A percentile compares a stretch with the other conserved stretches of the same genome.
phyloP scores from a whole-genome alignment of 2,329 filamentous ascomycete genomes.

The Scolecobasidium constrictum region DNA sequence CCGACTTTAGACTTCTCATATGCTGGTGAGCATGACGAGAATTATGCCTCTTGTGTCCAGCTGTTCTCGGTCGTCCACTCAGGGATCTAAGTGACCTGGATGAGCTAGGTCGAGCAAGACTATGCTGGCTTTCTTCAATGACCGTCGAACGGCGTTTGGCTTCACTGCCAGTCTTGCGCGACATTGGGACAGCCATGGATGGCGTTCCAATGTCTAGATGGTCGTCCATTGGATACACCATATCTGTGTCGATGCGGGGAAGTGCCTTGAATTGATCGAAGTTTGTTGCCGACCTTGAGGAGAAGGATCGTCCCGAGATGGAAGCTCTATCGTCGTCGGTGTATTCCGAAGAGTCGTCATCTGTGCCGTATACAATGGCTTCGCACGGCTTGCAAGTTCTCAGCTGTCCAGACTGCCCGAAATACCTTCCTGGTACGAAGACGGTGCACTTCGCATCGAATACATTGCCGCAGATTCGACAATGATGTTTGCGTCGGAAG shows the following conservation, averaged over 20 bases:
- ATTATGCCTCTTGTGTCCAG: constrained; percentile 71
- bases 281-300: constrained; percentile 4
- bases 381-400: constrained; percentile 91
- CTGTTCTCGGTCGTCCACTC: constrained; percentile 60
- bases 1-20: constrained; percentile 60
- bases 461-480: constrained; percentile 89
- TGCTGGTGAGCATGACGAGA: constrained; percentile 65
- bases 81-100: constrained; percentile 78
- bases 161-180: constrained; percentile 53
- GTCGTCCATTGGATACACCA: constrained; percentile 18
- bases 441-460: constrained; percentile 95
- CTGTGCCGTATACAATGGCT: constrained; percentile 77
- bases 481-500: constrained; percentile 93
- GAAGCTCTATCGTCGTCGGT: constrained; percentile 62
- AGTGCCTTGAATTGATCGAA: constrained; percentile 5
- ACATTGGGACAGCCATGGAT: constrained; percentile 55
- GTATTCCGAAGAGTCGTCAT: constrained; percentile 86
- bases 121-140: constrained; percentile 71
- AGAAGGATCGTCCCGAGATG: constrained; percentile 35
- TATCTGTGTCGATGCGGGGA: constrained; percentile 1
- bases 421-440: constrained; percentile 76
- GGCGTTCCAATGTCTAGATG: constrained; percentile 40
- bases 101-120: constrained; percentile 78
- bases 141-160: constrained; percentile 77
- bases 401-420: constrained; percentile 74